Conservation (phyloP, 495 filamentous ascomycete species). For the Tuber magnatum region DNA sequence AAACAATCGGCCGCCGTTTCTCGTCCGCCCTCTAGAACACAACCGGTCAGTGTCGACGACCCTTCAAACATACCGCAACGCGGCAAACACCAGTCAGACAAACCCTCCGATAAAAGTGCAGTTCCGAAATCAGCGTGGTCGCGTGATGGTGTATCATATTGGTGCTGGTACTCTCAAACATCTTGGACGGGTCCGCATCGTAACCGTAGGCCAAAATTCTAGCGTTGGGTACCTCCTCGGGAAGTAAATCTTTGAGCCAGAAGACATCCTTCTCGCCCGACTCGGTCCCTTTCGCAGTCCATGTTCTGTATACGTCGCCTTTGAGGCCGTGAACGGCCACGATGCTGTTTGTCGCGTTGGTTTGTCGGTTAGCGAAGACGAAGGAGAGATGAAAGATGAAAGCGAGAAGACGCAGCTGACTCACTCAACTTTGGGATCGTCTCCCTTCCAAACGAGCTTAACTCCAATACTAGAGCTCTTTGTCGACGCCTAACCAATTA, state of each 20-base stretch:
- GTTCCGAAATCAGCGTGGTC: slow-evolving; percentile 61
- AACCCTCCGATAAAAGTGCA: slow-evolving; percentile 56
- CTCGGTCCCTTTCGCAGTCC: slow-evolving; percentile 52
- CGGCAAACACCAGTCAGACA: slow-evolving; percentile 17
- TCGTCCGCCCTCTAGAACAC: slow-evolving; percentile 51
- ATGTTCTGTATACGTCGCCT: slow-evolving; percentile 66
- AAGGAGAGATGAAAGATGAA: not conserved
- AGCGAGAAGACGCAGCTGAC: slow-evolving; percentile 14
- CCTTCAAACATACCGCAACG: not conserved
- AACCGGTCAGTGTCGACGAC: slow-evolving; percentile 42
- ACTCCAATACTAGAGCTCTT: slow-evolving; percentile 35
- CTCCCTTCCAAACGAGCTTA: slow-evolving; percentile 29
- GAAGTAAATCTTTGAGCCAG: slow-evolving; percentile 72
- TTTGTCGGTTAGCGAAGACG: slow-evolving; percentile 20
- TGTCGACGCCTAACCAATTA: slow-evolving; percentile 16
- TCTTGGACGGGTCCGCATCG: slow-evolving; percentile 63
- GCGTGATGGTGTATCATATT: slow-evolving; percentile 80
- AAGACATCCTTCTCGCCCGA: slow-evolving; percentile 53
- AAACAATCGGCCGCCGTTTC: slow-evolving; percentile 67
- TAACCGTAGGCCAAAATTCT: slow-evolving; percentile 79
- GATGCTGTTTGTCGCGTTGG: slow-evolving; percentile 32
- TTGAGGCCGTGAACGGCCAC: slow-evolving; percentile 72
- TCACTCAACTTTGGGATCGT: slow-evolving; percentile 38
- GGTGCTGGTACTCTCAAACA: slow-evolving; percentile 56
- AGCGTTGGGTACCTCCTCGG: slow-evolving; percentile 55